Evolutionary conservation across 257 asterid species (phyloP).

Genomic region (Scutellaria barbata): DNA sequence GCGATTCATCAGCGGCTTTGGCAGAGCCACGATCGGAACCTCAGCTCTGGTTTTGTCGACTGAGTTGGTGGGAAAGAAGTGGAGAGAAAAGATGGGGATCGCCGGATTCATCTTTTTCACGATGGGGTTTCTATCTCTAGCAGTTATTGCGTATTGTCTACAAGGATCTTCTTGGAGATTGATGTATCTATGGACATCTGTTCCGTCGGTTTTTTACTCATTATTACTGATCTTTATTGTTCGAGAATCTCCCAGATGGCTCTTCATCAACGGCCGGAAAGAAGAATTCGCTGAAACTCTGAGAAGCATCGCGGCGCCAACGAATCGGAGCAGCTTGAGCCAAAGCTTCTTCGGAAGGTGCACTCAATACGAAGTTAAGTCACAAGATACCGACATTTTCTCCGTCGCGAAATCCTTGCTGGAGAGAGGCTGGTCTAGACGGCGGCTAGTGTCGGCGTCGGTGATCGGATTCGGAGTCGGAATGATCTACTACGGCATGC

Average conservation of each 20-base stretch:
- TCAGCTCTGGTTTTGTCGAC: conserved; percentile 63
- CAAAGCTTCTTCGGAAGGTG: conserved; percentile 52
- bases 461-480: conserved; percentile 63
- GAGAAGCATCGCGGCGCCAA: conserved; percentile 46
- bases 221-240: conserved; percentile 39
- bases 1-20: conserved; percentile 57
- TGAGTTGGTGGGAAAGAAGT: conserved; percentile 65
- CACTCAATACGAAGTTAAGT: conserved; percentile 3
- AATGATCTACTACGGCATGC: conserved; percentile 73
- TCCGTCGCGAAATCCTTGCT: conserved; percentile 50
- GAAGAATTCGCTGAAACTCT: conserved; percentile 54
- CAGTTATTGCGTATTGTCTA: conserved; percentile 44
- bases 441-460: conserved; percentile 51
- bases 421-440: conserved; percentile 53
- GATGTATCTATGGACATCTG: conserved; percentile 56
- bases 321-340: conserved; percentile 37
- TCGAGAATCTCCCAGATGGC: conserved; percentile 79
- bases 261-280: conserved; percentile 57
- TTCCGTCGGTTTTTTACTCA: conserved; percentile 49
- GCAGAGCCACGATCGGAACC: conserved; percentile 58
- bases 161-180: conserved; percentile 61
- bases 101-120: conserved; percentile 59
- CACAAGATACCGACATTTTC: conserved; percentile 41
- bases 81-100: conserved; percentile 63
- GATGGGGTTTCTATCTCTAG: conserved; percentile 68